Conservation (phyloP, 805 yeast genomes). For the Schwanniomyces polymorphus region DNA sequence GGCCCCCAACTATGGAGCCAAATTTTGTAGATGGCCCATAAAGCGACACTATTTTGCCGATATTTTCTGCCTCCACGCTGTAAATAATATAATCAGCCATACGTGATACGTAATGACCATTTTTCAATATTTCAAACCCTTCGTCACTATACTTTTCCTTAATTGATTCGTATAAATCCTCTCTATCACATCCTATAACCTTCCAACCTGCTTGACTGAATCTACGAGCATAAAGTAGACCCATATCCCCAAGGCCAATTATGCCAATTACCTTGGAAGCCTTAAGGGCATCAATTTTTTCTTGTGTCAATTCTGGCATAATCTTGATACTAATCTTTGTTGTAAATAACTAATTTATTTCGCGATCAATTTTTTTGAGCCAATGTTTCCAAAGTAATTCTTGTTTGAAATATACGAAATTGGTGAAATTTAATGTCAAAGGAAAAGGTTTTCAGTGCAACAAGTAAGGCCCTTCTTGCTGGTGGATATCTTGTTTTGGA, state of each 20-base stretch:
- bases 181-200: constrained; percentile 86
- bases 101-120: constrained; percentile 86
- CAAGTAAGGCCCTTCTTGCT: constrained; percentile 91
- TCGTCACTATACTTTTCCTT: constrained; percentile 38
- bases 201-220: constrained; percentile 84
- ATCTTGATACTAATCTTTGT: background rate
- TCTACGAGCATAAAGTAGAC: constrained; percentile 76
- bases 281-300: constrained; percentile 11
- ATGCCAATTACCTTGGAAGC: constrained; percentile 71
- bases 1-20: constrained; percentile 96
- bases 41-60: constrained; percentile 63
- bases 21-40: constrained; percentile 89
- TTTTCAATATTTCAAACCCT: constrained; percentile 56
- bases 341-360: background rate
- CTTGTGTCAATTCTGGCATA: constrained; percentile 4
- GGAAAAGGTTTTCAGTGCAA: constrained; percentile 73
- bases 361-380: background rate
- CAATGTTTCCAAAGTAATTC: no score
- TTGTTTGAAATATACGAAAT: background rate
- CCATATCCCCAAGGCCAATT: constrained; percentile 98
- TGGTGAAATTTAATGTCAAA: constrained; percentile 5
- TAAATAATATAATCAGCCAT: constrained; percentile 80
- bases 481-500: constrained; percentile 94
- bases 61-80: constrained; percentile 90
- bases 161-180: constrained; percentile 54